Percentiles rank a stretch among this genome's conserved stretches.
These are phyloP conservation scores for Apophysomyces sp. DNA, from an alignment of 371 early-diverging fungal genomes.

Conservation along the genomic window DNA sequence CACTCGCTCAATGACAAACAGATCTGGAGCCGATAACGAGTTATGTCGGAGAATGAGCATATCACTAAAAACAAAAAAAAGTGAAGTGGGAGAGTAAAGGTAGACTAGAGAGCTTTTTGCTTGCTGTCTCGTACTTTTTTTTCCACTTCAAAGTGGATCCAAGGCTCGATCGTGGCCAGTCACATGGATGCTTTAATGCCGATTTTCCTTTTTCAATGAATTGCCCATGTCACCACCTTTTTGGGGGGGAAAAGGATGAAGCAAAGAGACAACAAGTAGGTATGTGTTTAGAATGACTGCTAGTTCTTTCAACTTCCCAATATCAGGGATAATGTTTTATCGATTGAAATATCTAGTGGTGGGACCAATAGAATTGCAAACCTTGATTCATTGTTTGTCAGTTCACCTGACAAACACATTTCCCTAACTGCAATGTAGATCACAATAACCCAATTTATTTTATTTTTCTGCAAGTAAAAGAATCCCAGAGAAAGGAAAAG, in stretches of 20 bases:
- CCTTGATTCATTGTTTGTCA: too few species aligned
- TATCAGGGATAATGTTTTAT: too few species aligned
- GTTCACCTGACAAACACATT: too few species aligned
- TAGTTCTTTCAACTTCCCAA: too few species aligned
- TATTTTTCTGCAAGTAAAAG: background rate
- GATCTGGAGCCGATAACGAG: constrained; percentile 18
- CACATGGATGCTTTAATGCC: background rate
- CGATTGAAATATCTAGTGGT: too few species aligned
- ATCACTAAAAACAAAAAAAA: background rate
- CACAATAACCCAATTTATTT: background rate
- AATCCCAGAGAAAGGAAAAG: background rate
- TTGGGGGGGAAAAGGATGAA: too few species aligned
- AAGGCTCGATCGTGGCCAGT: background rate
- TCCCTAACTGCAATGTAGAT: background rate
- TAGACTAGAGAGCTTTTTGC: background rate
- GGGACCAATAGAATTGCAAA: too few species aligned
- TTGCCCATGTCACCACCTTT: too few species aligned
- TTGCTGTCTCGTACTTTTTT: background rate
- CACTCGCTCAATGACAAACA: constrained; percentile 27
- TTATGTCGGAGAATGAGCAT: constrained; percentile 30
- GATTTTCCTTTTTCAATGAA: background rate
- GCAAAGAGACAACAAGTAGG: too few species aligned
- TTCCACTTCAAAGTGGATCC: background rate
- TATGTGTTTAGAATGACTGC: too few species aligned
- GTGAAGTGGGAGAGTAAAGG: background rate